These are phyloP conservation scores for Polyporus arcularius DNA, from an alignment of 768 basidiomycete genomes.

Conservation along the genomic window DNA sequence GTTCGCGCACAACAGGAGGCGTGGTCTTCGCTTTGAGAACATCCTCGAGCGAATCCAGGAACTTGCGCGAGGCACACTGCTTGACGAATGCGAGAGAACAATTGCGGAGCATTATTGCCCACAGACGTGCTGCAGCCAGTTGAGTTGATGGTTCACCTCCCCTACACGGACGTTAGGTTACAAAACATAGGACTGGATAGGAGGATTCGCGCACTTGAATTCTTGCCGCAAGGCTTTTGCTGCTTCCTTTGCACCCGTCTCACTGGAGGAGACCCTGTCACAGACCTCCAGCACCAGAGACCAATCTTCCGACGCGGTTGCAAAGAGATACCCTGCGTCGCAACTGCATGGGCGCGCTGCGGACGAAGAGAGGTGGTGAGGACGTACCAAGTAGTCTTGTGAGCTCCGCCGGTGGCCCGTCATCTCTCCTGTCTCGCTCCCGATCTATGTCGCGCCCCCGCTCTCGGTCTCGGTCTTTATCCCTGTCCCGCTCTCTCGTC, in stretches of 20 bases:
- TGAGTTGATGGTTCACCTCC: constrained; percentile 77
- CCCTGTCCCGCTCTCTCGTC: constrained; percentile 43
- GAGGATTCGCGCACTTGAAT: constrained; percentile 65
- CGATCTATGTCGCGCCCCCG: constrained; percentile 38
- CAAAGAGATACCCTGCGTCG: constrained; percentile 66
- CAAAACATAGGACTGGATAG: constrained; percentile 12
- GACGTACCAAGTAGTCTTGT: constrained; percentile 70
- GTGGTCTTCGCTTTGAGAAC: constrained; percentile 63
- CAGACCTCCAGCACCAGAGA: constrained; percentile 81
- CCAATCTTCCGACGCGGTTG: constrained; percentile 83
- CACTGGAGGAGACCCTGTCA: constrained; percentile 74
- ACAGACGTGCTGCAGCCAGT: constrained; percentile 76
- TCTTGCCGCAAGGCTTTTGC: constrained; percentile 79
- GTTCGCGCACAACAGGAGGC: constrained; percentile 78
- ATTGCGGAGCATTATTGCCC: constrained; percentile 90
- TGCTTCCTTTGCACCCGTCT: constrained; percentile 80
- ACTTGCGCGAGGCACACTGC: constrained; percentile 74
- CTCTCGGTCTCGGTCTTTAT: constrained; percentile 38
- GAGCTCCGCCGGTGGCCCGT: constrained; percentile 52
- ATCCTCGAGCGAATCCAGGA: constrained; percentile 78
- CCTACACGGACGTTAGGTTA: constrained; percentile 36
- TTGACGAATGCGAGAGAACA: constrained; percentile 69
- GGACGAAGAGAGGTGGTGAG: background rate
- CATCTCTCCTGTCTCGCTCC: constrained; percentile 44
- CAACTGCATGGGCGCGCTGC: background rate